A percentile compares a stretch with the other conserved stretches of the same genome.
phyloP scores from a whole-genome alignment of 768 basidiomycete species.

The Galerina marginata region DNA sequence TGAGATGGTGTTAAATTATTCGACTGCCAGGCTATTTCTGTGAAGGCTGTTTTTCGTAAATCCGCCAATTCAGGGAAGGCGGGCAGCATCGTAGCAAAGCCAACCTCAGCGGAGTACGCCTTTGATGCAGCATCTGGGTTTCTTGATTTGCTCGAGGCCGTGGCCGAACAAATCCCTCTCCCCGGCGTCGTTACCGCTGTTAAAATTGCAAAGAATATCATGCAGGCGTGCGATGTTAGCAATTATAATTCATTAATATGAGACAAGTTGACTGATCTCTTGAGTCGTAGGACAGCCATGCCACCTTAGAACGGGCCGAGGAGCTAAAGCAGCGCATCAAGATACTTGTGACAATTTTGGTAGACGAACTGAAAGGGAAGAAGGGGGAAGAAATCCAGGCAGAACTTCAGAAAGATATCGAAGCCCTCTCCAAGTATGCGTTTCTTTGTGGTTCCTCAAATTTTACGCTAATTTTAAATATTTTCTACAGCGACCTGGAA shows the following conservation, averaged over 20 bases:
- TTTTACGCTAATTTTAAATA: background rate
- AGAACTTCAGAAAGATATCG: background rate
- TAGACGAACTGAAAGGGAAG: constrained; percentile 1
- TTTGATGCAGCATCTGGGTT: background rate
- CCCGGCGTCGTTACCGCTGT: background rate
- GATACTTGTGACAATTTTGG: background rate
- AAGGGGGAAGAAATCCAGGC: background rate
- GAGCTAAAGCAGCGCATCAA: constrained; percentile 1
- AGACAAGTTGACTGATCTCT: background rate
- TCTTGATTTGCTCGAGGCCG: background rate
- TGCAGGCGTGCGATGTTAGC: background rate
- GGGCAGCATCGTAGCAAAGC: background rate
- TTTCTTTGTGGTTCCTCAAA: background rate
- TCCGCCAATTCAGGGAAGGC: too few species aligned
- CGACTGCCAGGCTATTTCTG: too few species aligned
- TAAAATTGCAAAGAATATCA: background rate
- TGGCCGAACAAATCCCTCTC: background rate
- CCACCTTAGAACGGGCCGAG: background rate
- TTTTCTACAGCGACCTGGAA: background rate
- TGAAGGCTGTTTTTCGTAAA: too few species aligned
- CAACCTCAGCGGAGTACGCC: background rate
- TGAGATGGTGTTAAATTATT: too few species aligned
- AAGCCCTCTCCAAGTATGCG: background rate
- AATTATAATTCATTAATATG: too few species aligned
- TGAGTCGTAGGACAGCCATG: background rate